A percentile compares a stretch with the other conserved stretches of the same genome.
Conservation (phyloP, 2,329 filamentous ascomycete species). For the Parastagonospora avenae region DNA sequence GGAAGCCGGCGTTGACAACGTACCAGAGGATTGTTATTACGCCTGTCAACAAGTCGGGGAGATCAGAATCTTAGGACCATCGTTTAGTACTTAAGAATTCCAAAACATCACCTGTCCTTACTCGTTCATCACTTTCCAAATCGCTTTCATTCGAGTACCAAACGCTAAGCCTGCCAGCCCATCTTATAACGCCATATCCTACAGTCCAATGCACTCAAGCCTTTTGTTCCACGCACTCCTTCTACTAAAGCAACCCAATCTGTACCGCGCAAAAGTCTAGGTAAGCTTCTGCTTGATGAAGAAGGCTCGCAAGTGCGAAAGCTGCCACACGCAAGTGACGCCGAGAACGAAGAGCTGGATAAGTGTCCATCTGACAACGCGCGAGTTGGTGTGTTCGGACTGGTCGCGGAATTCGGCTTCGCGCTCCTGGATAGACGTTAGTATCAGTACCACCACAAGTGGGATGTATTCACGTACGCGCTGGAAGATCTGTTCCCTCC, state of each 20-base stretch:
- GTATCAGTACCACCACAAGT: slow-evolving; percentile 3
- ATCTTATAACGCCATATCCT: slow-evolving; percentile 26
- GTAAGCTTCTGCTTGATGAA: slow-evolving; percentile 99
- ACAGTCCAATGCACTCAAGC: slow-evolving; percentile 21
- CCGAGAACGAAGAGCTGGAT: slow-evolving; percentile 86
- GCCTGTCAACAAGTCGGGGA: no score
- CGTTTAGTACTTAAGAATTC: no score
- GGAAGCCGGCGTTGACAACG: no score
- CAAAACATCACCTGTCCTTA: no score
- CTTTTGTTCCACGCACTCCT: slow-evolving; percentile 15
- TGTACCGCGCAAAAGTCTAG: slow-evolving; percentile 51
- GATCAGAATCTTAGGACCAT: no score
- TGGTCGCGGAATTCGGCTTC: slow-evolving; percentile 98
- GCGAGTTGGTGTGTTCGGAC: slow-evolving; percentile 88
- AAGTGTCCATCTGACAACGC: slow-evolving; percentile 91
- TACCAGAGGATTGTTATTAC: no score
- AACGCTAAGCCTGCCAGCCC: slow-evolving; percentile 10
- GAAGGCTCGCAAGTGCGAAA: slow-evolving; percentile 93
- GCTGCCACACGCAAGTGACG: slow-evolving; percentile 92
- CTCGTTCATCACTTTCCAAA: background rate
- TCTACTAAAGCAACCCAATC: background rate
- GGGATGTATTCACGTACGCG: slow-evolving; percentile 60
- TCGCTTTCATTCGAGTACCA: background rate
- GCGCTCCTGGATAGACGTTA: slow-evolving; percentile 69
- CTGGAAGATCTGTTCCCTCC: slow-evolving; percentile 95